These are phyloP conservation scores for Auxenochlorella protothecoides DNA, from an alignment of 139 green algal species.

Conservation along the genomic window DNA sequence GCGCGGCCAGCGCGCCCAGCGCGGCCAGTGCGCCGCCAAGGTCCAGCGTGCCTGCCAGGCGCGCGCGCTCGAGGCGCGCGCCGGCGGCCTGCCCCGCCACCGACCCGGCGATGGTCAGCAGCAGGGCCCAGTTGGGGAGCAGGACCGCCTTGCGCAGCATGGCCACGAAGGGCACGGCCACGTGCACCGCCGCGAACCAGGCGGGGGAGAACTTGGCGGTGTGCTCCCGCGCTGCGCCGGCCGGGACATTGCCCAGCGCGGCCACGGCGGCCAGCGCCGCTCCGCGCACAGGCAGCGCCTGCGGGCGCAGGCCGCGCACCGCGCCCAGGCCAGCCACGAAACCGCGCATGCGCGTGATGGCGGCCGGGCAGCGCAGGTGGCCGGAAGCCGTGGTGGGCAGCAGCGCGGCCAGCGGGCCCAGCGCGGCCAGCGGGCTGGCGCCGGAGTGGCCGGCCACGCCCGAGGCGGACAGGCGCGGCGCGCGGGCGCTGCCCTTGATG, in stretches of 20 bases:
- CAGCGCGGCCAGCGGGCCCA: constrained; percentile 30
- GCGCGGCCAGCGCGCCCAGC: too few species aligned
- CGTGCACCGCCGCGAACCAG: constrained; percentile 83
- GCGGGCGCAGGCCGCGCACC: constrained; percentile 58
- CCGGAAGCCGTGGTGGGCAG: constrained; percentile 31
- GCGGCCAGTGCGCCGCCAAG: too few species aligned
- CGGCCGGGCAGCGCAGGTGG: constrained; percentile 54
- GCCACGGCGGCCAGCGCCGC: constrained; percentile 38
- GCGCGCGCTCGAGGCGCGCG: constrained; percentile 37
- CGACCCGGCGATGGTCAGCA: constrained; percentile 57
- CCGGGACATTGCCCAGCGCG: constrained; percentile 63
- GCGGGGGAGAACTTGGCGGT: constrained; percentile 67
- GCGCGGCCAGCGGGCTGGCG: constrained; percentile 14
- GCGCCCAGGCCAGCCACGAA: constrained; percentile 47
- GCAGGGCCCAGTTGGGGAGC: constrained; percentile 69
- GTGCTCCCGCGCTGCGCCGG: constrained; percentile 68
- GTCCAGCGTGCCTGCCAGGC: constrained; percentile 11
- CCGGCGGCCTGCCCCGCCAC: constrained; percentile 56
- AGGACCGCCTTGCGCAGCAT: constrained; percentile 79
- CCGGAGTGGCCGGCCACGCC: neutral
- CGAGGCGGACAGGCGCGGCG: neutral
- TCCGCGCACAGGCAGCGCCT: constrained; percentile 23
- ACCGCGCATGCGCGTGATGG: constrained; percentile 61
- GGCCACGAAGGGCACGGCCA: constrained; percentile 76
- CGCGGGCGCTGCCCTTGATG: neutral